Base-by-base conservation (phyloP, 2,329 filamentous ascomycete genomes). In the Paraconiothyrium brasiliense region DNA sequence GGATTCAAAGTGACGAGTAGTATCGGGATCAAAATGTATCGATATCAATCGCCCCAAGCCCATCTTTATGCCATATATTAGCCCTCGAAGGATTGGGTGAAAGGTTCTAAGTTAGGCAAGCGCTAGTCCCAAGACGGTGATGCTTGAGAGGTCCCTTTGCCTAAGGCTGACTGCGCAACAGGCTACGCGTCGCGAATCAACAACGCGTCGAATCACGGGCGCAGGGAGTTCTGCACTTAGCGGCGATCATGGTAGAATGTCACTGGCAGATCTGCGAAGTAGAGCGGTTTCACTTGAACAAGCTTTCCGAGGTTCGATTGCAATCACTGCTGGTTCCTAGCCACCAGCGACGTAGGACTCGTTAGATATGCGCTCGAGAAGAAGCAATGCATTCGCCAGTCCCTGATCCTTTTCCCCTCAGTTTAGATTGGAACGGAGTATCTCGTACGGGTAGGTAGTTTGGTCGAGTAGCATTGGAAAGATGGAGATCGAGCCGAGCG, bases 51-150 rank as follows among this genome's bases (percentile, higher is more conserved):
- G 39, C 20, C 24, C 46, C 14, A 4, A 48, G 13, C 46, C 5
- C 14, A 11, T 32, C 30, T 32, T 48, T 52, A 52, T 52, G 7
- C 10, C 30, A 35, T 32, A 16, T 52, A 39, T n/a, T 10, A n/a
- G 22, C 16, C 37, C 4, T 32, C 27, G 27, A 14, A 55, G 27
- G 27, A 44, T 30, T 30, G 8, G 20, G 22, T 13, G 22, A 22
- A 2, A 27, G 34, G 10, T 11, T 32, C 39, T 46, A 13, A 32
- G 46, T 14, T 6, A 22, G 52, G 39, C 6, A 44, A 55, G 24
- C 52, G 52, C 52, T 55, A 55, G 39, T 32, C 52, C 52, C 8
- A 24, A 55, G 1, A 46, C 44, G 39, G 39, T 46, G 39, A 55
- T 55, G 52, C 52, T 55, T 55, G 52, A 55, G 52, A 55, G 52